Base-by-base conservation (phyloP, 768 basidiomycete genomes). In the Rhodotorula taiwanensis region DNA sequence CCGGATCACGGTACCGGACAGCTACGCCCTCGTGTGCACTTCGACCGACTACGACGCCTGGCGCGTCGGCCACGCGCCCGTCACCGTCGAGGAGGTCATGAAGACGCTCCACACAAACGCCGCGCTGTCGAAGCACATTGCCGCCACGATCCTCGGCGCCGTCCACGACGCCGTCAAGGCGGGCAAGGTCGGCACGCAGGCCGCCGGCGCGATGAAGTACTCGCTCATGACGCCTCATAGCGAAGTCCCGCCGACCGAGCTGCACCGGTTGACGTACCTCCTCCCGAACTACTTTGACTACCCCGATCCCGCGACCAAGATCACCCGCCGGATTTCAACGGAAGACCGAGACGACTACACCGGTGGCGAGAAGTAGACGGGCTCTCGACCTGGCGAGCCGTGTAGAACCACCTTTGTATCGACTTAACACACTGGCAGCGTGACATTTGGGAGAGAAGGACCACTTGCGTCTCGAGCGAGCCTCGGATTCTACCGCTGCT, bases 1-100 rank as follows among this genome's bases (percentile, higher is more conserved):
- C 39, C 39, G 10, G 39, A 10, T 41, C n/a, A 11, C 30, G 20
- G 18, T n/a, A 18, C 27, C 36, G 16, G 4, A 0, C 72, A 97
- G 93, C 73, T 97, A 97, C 74, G 90, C 88, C 1, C 82, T 97
- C 58, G 85, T 98, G 66, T 90, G 77, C 71, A 79, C 79, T 7
- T 75, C 76, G 34, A 98, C 94, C 5, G 93, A 98, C 78, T 97
- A 94, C 75, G 94, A 98, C 76, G 86, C 91, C 3, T 99, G 93
- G 93, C 79, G 93, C 34, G 84, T 84, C 7, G 81, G 86, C 39
- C 82, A 84, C 31, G 86, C 83, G 16, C 81, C 86, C 8, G 94
- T 98, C 58, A 97, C 94, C 2, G 85, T 89, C 5, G 85, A 87
- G 5, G 89, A 95, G 71, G 90, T 98, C 33, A 81, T 92, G 80